Percentiles rank a stretch among this genome's conserved stretches.
phyloP scores from a whole-genome alignment of 306 rosid species.

The Lathyrus aphaca region DNA sequence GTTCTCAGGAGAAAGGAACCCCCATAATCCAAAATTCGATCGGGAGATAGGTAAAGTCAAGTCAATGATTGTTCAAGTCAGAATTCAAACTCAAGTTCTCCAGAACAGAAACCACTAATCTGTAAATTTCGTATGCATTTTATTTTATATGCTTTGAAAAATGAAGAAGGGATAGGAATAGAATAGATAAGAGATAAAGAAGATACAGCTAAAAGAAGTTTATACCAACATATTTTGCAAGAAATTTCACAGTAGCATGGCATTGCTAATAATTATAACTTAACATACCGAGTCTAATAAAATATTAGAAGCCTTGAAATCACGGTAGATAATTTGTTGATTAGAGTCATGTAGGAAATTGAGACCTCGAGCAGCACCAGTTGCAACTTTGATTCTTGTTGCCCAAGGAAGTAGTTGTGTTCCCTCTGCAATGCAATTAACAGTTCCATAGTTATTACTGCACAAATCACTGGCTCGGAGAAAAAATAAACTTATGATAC shows the following conservation, averaged over 20 bases:
- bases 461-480: neutral
- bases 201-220: neutral
- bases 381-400: constrained; percentile 70
- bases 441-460: constrained; percentile 30
- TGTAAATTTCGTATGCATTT: neutral
- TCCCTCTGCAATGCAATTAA: constrained; percentile 54
- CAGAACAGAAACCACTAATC: neutral
- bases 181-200: constrained; percentile 2
- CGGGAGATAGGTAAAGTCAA: too few species aligned
- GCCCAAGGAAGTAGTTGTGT: constrained; percentile 65
- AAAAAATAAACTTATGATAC: too few species aligned
- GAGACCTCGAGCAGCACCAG: constrained; percentile 79
- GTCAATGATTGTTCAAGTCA: too few species aligned
- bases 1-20: neutral
- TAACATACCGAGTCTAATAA: constrained; percentile 75
- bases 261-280: constrained; percentile 14
- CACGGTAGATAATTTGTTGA: constrained; percentile 80
- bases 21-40: too few species aligned
- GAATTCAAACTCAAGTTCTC: too few species aligned
- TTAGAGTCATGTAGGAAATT: constrained; percentile 66
- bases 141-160: constrained; percentile 14
- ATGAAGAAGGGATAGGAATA: neutral
- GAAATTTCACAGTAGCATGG: constrained; percentile 1
- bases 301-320: constrained; percentile 90
- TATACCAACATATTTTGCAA: constrained; percentile 28